Evolutionary conservation across 202 grass and related monocot species (phyloP), one percentile per base, ranked within the genome.

Genomic region (Eragrostis tef): DNA sequence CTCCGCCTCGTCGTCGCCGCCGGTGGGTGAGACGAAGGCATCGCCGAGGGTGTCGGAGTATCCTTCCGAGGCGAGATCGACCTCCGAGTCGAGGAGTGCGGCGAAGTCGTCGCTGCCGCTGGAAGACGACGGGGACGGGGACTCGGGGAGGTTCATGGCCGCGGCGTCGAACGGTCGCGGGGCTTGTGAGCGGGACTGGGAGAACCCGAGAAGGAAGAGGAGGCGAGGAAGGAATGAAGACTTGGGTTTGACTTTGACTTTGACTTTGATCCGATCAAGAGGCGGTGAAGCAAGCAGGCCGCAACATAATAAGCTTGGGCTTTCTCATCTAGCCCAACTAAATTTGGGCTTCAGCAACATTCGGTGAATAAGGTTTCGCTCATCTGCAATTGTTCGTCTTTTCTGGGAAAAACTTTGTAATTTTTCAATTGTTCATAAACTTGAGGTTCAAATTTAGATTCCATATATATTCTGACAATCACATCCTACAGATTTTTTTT

Each of bases 71-170:
- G 68, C 64, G 11, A 83, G 70, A n/a, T 94, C 91, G 73, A 94
- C 85, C 84, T 94, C 92, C 5, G 80, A 66, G 11, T 87, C 89
- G 45, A 94, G 89, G 58, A 91, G 70, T 3, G 81, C 73, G 9
- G 92, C 81, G 66, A 91, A 85, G 73, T 89, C 89, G 16, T 89
- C 92, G 79, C 84, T 85, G 22, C 82, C 83, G 71, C 86, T 94
- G 20, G 79, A 89, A n/a, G 88, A 94, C 6, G 73, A 90, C 50
- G 71, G 72, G 0, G 92, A 87, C 21, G 84, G 77, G 6, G 86
- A 88, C 76, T 91, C 89, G 1, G 86, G 84, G 26, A 94, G 76
- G 78, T 78, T 94, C 92, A 94, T 91, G 21, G 22, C 41, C 29
- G 67, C 50, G 54, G 56, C 45, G 52, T 2, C 78, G 43, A 50